Conservation (phyloP, 2,329 filamentous ascomycete species). For the Sodiomyces alkalinus region DNA sequence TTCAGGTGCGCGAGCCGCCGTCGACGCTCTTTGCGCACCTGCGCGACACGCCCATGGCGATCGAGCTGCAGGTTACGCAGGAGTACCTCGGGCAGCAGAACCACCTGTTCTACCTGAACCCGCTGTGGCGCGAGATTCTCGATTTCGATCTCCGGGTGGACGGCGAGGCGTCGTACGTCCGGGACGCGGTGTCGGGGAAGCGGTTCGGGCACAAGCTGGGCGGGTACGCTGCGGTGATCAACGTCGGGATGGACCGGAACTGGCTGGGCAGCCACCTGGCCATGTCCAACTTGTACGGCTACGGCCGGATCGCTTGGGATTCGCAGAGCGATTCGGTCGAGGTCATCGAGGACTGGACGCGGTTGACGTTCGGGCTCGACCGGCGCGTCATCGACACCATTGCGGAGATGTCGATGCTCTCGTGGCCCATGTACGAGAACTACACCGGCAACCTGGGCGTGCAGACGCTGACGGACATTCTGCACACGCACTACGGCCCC, state of each 20-base stretch:
- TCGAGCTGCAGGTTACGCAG: slow-evolving; percentile 53
- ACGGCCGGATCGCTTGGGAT: slow-evolving; percentile 51
- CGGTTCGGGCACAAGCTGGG: slow-evolving; percentile 40
- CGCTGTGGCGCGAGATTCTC: slow-evolving; percentile 52
- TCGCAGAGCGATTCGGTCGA: slow-evolving; percentile 29
- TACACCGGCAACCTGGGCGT: slow-evolving; percentile 57
- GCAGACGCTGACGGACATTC: slow-evolving; percentile 53
- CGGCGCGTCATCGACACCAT: slow-evolving; percentile 40
- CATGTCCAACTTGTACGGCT: slow-evolving; percentile 60
- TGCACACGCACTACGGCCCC: slow-evolving; percentile 52
- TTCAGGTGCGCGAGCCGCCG: slow-evolving; percentile 53
- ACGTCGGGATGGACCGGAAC: slow-evolving; percentile 48
- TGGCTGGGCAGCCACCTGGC: slow-evolving; percentile 57
- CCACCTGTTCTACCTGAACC: slow-evolving; percentile 52
- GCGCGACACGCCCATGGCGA: slow-evolving; percentile 28
- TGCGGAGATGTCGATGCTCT: slow-evolving; percentile 47
- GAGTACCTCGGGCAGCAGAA: slow-evolving; percentile 59
- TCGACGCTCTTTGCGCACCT: slow-evolving; percentile 47
- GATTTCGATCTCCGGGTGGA: slow-evolving; percentile 53
- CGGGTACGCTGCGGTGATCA: slow-evolving; percentile 52
- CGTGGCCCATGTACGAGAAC: slow-evolving; percentile 57
- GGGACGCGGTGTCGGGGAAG: slow-evolving; percentile 45
- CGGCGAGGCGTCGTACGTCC: slow-evolving; percentile 35
- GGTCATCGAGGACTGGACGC: slow-evolving; percentile 51
- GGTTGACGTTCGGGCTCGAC: slow-evolving; percentile 47